A percentile compares a stretch with the other conserved stretches of the same genome.
Evolutionary conservation across 495 filamentous ascomycete species (phyloP).

Genomic region (Talaromyces borbonicus): DNA sequence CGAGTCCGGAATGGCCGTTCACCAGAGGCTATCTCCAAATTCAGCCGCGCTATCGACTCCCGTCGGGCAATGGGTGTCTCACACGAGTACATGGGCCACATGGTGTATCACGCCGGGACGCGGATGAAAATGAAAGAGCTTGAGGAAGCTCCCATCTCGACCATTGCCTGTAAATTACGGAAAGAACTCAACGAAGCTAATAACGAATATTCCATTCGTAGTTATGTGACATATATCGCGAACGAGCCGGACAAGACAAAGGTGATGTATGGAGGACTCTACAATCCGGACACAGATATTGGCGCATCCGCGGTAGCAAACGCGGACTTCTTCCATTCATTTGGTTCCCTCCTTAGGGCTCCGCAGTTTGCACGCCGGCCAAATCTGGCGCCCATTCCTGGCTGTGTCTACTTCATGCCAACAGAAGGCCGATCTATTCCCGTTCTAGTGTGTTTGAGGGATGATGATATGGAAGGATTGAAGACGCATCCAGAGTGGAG

Average conservation of each 20-base stretch:
- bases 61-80: slow-evolving; percentile 24
- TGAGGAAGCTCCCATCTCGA: slow-evolving; percentile 12
- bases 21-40: slow-evolving; percentile 15
- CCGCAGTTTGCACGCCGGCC: slow-evolving; percentile 20
- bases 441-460: slow-evolving; percentile 18
- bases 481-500: slow-evolving; percentile 16
- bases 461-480: slow-evolving; percentile 15
- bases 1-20: slow-evolving; percentile 11
- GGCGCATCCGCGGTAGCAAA: slow-evolving; percentile 20
- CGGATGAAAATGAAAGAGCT: slow-evolving; percentile 17
- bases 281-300: slow-evolving; percentile 23
- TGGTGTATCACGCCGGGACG: slow-evolving; percentile 17
- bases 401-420: slow-evolving; percentile 13
- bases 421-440: slow-evolving; percentile 11
- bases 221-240: slow-evolving; percentile 30
- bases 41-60: slow-evolving; percentile 29
- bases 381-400: slow-evolving; percentile 14
- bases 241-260: slow-evolving; percentile 23
- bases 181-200: slow-evolving; percentile 17
- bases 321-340: slow-evolving; percentile 9
- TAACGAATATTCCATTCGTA: slow-evolving; percentile 22
- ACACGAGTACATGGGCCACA: slow-evolving; percentile 28
- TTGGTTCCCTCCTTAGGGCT: slow-evolving; percentile 19
- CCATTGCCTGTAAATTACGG: slow-evolving; percentile 20
- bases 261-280: slow-evolving; percentile 25